Evolutionary conservation across 2,329 filamentous ascomycete species (phyloP).

Genomic region (Aureobasidium sp.): DNA sequence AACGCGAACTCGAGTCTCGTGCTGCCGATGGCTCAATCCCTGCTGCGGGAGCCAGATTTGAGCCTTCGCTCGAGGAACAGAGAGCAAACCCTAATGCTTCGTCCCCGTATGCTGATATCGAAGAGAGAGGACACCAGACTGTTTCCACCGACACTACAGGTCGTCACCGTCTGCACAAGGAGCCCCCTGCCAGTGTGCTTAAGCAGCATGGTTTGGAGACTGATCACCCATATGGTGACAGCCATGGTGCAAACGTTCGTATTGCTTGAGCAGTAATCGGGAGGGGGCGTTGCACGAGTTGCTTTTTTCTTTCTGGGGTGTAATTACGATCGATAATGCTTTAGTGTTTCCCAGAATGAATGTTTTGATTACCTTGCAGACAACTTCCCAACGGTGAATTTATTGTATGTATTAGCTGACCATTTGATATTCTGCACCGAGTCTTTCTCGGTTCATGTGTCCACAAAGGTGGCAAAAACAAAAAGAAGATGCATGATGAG

Average conservation of each 20-base stretch:
- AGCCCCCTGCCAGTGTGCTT: conserved; percentile 31
- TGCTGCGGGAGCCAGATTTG: conserved; percentile 18
- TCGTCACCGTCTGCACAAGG: conserved; percentile 33
- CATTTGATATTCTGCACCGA: too few relatives aligned
- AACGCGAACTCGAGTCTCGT: conserved; percentile 14
- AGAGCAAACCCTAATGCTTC: conserved; percentile 7
- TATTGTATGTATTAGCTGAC: too few relatives aligned
- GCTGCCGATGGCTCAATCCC: conserved; percentile 12
- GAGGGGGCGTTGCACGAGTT: not conserved
- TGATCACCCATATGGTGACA: not conserved
- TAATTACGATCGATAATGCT: not conserved
- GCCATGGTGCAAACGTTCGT: not conserved
- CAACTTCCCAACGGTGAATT: too few relatives aligned
- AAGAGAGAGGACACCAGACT: conserved; percentile 25
- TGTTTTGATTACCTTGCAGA: too few relatives aligned
- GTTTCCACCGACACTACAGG: conserved; percentile 21
- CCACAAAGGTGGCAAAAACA: too few relatives aligned
- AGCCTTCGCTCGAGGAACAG: conserved; percentile 16
- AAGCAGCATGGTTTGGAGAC: conserved; percentile 15
- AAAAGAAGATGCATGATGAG: too few relatives aligned
- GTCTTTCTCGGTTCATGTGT: too few relatives aligned
- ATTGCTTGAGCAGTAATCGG: not conserved
- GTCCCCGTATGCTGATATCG: not conserved
- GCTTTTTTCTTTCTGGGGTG: not conserved
- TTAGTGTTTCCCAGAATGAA: not conserved